Evolutionary conservation across 2,329 filamentous ascomycete genomes (phyloP).

Genomic region (Arthrobotrys pseudoclavata): DNA sequence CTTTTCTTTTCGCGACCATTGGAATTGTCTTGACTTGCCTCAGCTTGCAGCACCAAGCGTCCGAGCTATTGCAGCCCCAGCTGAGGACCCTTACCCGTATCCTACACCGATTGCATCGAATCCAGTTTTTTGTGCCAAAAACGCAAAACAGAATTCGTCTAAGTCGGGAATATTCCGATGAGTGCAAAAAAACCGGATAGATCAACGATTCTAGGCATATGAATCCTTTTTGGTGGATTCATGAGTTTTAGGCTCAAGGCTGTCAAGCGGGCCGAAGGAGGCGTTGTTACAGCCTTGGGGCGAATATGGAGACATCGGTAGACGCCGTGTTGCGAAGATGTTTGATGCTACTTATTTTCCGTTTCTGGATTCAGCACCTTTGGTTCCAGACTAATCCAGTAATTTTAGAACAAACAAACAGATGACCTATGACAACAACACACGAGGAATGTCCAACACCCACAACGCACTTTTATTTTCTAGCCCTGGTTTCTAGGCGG

Average conservation of each 20-base stretch:
- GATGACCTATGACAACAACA: too few species aligned
- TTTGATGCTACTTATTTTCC: slow-evolving; percentile 11
- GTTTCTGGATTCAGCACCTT: too few species aligned
- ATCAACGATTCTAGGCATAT: slow-evolving; percentile 1
- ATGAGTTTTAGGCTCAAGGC: neutral
- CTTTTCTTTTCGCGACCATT: slow-evolving; percentile 9
- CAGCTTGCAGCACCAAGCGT: slow-evolving; percentile 16
- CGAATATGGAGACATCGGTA: neutral
- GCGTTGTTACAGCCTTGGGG: neutral
- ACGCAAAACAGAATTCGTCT: neutral
- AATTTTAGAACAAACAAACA: too few species aligned
- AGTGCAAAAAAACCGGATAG: neutral
- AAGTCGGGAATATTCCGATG: slow-evolving; percentile 23
- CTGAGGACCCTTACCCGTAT: neutral
- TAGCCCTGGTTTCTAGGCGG: too few species aligned
- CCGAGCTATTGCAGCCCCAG: neutral
- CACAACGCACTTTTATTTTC: too few species aligned
- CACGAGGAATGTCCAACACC: too few species aligned
- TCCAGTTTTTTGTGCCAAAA: neutral
- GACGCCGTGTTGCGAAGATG: slow-evolving; percentile 10
- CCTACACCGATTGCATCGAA: neutral
- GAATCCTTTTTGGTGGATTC: neutral
- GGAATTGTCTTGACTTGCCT: slow-evolving; percentile 8
- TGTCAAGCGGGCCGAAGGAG: neutral
- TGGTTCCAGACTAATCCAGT: too few species aligned